Percentiles rank a stretch among this genome's conserved stretches.
Conservation (phyloP, 495 filamentous ascomycete genomes). For the Xylaria sp. region DNA sequence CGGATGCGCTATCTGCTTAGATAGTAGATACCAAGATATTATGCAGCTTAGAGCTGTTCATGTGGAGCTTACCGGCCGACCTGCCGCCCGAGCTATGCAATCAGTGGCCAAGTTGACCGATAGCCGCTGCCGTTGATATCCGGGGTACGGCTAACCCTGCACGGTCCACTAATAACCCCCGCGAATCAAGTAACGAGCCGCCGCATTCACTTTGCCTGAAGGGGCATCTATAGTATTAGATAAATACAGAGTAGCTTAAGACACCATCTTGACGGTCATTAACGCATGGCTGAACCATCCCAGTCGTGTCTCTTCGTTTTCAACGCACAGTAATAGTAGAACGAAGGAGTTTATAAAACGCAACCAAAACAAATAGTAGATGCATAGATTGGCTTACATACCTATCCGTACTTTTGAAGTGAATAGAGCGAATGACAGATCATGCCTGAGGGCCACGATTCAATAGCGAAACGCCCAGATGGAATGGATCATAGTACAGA, state of each 20-base stretch:
- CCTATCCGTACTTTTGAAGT: too few species aligned
- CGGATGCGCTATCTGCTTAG: not conserved
- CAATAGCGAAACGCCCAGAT: too few species aligned
- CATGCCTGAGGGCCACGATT: too few species aligned
- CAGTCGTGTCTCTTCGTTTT: not conserved
- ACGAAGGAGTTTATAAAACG: too few species aligned
- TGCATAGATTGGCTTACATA: too few species aligned
- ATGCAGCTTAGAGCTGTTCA: not conserved
- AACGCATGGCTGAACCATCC: not conserved
- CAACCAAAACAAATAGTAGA: too few species aligned
- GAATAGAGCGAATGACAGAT: too few species aligned
- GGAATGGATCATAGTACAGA: not conserved
- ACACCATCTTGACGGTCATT: not conserved
- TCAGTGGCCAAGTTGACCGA: not conserved
- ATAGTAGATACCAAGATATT: too few species aligned
- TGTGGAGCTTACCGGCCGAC: slow-evolving; percentile 1
- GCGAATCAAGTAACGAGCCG: slow-evolving; percentile 4
- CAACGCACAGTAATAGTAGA: not conserved
- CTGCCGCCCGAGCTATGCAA: not conserved
- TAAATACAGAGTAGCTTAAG: too few species aligned
- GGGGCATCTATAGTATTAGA: not conserved
- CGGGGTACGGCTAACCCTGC: not conserved
- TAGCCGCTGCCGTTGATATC: not conserved
- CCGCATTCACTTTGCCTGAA: not conserved
- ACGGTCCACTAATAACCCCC: not conserved